Evolutionary conservation across 2,329 filamentous ascomycete genomes (phyloP), one percentile per base, ranked within the genome.

Genomic region (Sporothrix brasiliensis): DNA sequence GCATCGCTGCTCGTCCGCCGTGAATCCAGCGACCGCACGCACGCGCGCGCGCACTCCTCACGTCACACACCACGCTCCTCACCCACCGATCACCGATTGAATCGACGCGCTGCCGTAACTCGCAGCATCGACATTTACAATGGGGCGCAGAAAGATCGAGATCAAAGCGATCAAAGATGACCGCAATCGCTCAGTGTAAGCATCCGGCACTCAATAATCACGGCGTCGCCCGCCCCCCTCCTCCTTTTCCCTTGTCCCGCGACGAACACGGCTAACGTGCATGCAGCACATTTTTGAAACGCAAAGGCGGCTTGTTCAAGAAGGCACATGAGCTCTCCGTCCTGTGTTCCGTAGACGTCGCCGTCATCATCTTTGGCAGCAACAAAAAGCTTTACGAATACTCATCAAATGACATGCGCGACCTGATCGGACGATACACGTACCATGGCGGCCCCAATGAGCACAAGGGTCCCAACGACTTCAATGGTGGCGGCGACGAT

Each of bases 121-220:
- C 58, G 68, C 50, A 65, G 39, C 44, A 41, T 41, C 21, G 50
- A 39, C 66, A 19, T 50, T 24, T 80, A 82, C 79, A 69, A 99
- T 99, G 95, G 95, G 95, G 81, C 91, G 95, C 81, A 90, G 95
- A 87, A 99, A 99, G 89, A 99, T 99, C 80, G 95, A 98, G 85
- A 98, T 99, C 86, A 97, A 97, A 84, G 93, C 94, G 76, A 98
- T 98, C 86, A 97, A 97, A 83, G 94, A 97, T 89, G 94, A 97
- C 82, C 89, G 94, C 78, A 97, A 97, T 80, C 93, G 94, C 80
- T 97, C 94, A 77, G 94, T 97, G 94, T 97, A 93, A 82, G 92
- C 73, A 73, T 69, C 44, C n/a, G 13, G 39, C 39, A 13, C 58
- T 16, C n/a, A 63, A 63, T 41, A 44, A 47, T 27, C 30, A 27